phyloP scores from a whole-genome alignment of 1,284 basidiomycete species.

The Ganoderma lucidum region DNA sequence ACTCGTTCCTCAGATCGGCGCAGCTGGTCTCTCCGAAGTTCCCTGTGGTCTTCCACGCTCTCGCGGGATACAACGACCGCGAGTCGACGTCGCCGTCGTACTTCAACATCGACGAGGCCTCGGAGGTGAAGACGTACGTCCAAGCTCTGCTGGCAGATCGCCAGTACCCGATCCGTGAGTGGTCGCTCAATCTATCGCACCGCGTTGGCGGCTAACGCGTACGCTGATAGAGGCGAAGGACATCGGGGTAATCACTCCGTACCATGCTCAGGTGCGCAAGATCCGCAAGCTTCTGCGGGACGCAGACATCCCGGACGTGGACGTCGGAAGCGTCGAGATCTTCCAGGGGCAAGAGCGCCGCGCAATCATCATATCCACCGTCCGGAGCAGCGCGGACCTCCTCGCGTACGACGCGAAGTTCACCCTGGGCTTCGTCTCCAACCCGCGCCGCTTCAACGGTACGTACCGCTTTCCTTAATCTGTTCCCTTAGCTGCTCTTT shows the following conservation, averaged over 20 bases:
- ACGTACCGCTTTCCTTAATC: constrained; percentile 8
- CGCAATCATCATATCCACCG: constrained; percentile 55
- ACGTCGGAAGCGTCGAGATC: constrained; percentile 67
- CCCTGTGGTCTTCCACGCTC: constrained; percentile 57
- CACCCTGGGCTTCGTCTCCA: constrained; percentile 56
- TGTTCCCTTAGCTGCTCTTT: no score
- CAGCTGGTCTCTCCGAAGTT: constrained; percentile 42
- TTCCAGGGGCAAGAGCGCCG: constrained; percentile 65
- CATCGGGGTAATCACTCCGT: constrained; percentile 65
- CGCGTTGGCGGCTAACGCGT: not conserved
- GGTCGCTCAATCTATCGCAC: no score
- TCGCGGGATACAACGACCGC: constrained; percentile 52
- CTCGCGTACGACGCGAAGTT: constrained; percentile 51
- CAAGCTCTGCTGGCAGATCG: constrained; percentile 36
- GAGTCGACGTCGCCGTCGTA: constrained; percentile 56
- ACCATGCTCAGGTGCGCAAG: constrained; percentile 59
- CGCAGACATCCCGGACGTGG: constrained; percentile 47
- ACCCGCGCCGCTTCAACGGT: constrained; percentile 57
- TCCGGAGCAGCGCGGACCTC: constrained; percentile 49
- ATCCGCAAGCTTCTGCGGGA: constrained; percentile 49
- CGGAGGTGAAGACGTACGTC: constrained; percentile 50
- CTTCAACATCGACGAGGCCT: constrained; percentile 56
- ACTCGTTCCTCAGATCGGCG: constrained; percentile 39
- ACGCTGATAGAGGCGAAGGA: constrained; percentile 37
- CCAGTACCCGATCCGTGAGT: constrained; percentile 25